phyloP scores from a whole-genome alignment of 257 asterid species.

The Solanum phureja region DNA sequence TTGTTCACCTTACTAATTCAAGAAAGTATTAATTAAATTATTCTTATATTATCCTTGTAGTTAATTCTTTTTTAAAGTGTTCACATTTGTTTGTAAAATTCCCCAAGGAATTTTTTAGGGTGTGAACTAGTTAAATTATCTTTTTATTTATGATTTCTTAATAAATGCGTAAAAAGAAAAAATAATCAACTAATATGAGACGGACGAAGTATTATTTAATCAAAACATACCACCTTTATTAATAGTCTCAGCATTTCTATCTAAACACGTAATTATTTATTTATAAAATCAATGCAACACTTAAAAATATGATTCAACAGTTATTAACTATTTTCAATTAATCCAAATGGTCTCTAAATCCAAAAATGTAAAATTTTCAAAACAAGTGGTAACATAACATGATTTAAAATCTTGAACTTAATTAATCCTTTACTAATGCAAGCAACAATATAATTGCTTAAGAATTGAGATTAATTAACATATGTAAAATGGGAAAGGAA shows the following conservation, averaged over 20 bases:
- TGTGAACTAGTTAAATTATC: not conserved
- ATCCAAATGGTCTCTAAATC: not conserved
- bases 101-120: not conserved
- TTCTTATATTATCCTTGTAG: not conserved
- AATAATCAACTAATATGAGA: not conserved
- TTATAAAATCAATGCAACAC: not conserved
- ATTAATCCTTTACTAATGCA: not conserved
- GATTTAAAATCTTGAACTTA: not conserved
- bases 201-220: not conserved
- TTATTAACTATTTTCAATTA: not conserved
- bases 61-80: no score
- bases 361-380: no score
- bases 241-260: not conserved
- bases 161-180: no score
- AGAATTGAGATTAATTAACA: not conserved
- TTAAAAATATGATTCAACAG: no score
- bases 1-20: not conserved
- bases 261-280: not conserved
- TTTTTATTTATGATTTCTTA: no score
- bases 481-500: not conserved
- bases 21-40: no score
- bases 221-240: not conserved
- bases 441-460: not conserved
- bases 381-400: not conserved
- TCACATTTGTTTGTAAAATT: no score